phyloP scores from a whole-genome alignment of 2,329 filamentous ascomycete genomes.

The Zarea fungicola region DNA sequence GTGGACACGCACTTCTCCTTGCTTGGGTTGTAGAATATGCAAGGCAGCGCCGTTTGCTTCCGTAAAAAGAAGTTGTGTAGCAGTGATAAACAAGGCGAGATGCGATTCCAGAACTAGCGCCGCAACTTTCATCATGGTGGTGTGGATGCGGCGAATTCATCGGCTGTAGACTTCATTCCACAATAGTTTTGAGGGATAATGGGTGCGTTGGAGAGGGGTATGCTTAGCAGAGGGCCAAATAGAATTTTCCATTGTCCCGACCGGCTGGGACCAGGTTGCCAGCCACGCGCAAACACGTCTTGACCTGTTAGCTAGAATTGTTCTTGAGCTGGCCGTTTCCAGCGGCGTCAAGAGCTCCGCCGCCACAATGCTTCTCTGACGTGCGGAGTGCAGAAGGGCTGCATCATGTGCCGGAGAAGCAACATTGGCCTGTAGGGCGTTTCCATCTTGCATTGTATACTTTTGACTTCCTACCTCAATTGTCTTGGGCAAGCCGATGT shows the following conservation, averaged over 20 bases:
- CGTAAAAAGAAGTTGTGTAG: not conserved
- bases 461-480: too few relatives aligned
- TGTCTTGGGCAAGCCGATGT: too few relatives aligned
- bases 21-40: too few relatives aligned
- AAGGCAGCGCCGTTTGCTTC: too few relatives aligned
- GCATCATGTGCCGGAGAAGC: constrained; percentile 5
- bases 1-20: not conserved
- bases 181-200: not conserved
- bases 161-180: constrained; percentile 1
- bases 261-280: not conserved
- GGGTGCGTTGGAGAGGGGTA: not conserved
- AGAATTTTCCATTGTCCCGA: not conserved
- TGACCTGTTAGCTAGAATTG: not conserved
- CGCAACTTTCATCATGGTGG: not conserved
- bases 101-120: constrained; percentile 5
- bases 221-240: not conserved
- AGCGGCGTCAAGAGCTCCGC: not conserved
- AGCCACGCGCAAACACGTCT: not conserved
- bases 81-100: not conserved
- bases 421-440: not conserved
- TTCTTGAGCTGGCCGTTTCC: not conserved
- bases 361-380: not conserved
- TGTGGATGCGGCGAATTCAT: constrained; percentile 8
- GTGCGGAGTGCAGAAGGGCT: constrained; percentile 9
- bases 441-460: constrained; percentile 1